Base-by-base conservation (phyloP, 1,139 yeast species). In the Pneumocystis canis region DNA sequence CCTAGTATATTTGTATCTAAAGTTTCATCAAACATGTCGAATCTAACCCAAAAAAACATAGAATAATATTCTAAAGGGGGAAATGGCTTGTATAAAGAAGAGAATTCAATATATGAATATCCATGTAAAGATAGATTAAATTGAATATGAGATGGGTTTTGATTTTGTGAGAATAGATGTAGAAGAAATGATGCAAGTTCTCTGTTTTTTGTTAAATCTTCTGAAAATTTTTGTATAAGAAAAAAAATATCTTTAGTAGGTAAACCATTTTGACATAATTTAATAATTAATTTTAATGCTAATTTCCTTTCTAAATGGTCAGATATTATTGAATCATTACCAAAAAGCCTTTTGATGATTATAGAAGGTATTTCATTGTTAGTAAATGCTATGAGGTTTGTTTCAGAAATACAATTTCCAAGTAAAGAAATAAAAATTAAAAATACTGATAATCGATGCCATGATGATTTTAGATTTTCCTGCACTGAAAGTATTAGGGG, bases 41-140 rank as follows among this genome's bases (percentile, higher is more conserved):
- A 61, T 32, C 63, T 61, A 11, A 68, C 41, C 70, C 70, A 68
- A 11, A 65, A 57, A 5, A 64, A 59, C 35, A 68, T 66, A 18
- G 70, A 65, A 59, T 68, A 68, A 5, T 69, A 70, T 1, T 63
- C 59, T 16, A 68, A 67, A 11, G 65, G 33, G 1, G 68, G 68
- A 58, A 67, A 67, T n/a, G 66, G 53, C 4, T 65, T 61, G 7
- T 61, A 65, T 5, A 67, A 56, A 3, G 67, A 64, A 41, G 54
- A 57, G 31, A 66, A 35, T 41, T 66, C 67, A 18, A 66, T 37
- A 40, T 62, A 62, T 7, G 64, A 63, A 62, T 47, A 59, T 11
- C 65, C 62, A 30, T 39, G 18, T 14, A 33, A 16, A 3, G 58
- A 20, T 11, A 63, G 32, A 54, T 62, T 61, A 32, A 58, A 63